Base-by-base conservation (phyloP, 164 flowering plant genomes). In the Litsea cubeba region DNA sequence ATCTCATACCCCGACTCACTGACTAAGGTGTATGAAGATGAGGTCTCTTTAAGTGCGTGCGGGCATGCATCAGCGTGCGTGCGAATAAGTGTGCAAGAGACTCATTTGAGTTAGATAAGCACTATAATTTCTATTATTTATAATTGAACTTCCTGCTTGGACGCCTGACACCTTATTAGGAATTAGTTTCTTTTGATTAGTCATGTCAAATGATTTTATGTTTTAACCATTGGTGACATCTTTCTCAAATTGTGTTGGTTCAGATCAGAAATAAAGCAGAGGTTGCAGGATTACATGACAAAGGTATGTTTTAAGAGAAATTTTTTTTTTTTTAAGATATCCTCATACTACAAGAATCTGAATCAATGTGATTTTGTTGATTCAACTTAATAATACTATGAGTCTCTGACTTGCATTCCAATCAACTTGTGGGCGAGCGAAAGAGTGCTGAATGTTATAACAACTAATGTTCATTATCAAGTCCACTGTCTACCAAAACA, bases 281-380 rank as follows among this genome's bases (percentile, higher is more conserved):
- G 28, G 69, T 93, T 82, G 82, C 93, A 14, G 97, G 99, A 64
- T 83, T 93, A 79, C 97, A 95, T 82, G 99, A 93, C 76, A 95
- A 93, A 90, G 99, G 99, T 92, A 62, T 78, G 81, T 76, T 40
- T 60, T 40, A 40, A 40, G 46, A 40, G 10, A 40, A 26, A 3
- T 30, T 5, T 40, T 35, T 5, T 40, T 40, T 5, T 40, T 40
- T 40, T 40, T 0, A 40, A 40, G 46, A 54, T 54, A 54, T 54
- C n/a, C 60, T 54, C 2, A 20, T 18, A 54, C 17, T 54, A 6
- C 20, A 54, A 54, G 60, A 54, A 18, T 15, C 20, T 54, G 60
- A 54, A 18, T 54, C 60, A 15, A 14, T 54, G 60, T 14, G 60
- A 18, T 5, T 54, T 2, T 54, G 60, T 3, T 54, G 60, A 17